These are phyloP conservation scores for Elsinoe arachidis DNA, from an alignment of 2,329 filamentous ascomycete genomes.

Conservation along the genomic window DNA sequence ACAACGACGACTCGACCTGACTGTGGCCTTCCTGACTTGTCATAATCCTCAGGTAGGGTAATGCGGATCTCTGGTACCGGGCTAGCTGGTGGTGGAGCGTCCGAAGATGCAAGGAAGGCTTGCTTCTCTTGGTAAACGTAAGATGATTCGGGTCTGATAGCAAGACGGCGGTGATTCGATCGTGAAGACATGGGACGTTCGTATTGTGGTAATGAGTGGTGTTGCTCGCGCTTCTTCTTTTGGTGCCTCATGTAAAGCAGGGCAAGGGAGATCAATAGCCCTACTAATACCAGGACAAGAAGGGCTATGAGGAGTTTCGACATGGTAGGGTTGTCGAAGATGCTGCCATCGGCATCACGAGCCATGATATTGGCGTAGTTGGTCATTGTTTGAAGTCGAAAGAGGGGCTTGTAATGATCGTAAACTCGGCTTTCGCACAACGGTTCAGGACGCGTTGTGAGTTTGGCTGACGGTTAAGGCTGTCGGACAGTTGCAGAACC, in stretches of 20 bases:
- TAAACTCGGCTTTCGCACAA: neutral
- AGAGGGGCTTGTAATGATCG: neutral
- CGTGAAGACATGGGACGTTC: conserved; percentile 36
- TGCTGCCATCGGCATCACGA: conserved; percentile 39
- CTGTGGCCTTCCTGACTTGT: conserved; percentile 68
- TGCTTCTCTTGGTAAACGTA: conserved; percentile 73
- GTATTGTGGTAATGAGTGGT: conserved; percentile 59
- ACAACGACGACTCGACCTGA: conserved; percentile 87
- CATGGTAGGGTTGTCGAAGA: conserved; percentile 51
- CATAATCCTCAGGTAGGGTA: conserved; percentile 93
- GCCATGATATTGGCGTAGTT: conserved; percentile 36
- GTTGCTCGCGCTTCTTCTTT: conserved; percentile 39
- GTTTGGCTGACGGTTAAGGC: conserved; percentile 10
- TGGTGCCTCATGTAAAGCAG: conserved; percentile 67
- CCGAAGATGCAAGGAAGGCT: conserved; percentile 66
- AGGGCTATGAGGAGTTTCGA: conserved; percentile 72
- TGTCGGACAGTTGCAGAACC: neutral
- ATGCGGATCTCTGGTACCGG: conserved; percentile 93
- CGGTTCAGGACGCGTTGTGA: conserved; percentile 1
- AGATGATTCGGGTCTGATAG: conserved; percentile 53
- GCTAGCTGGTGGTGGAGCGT: conserved; percentile 66
- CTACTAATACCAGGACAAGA: conserved; percentile 67
- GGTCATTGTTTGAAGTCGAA: neutral
- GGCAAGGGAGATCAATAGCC: conserved; percentile 56
- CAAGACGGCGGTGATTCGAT: conserved; percentile 48